phyloP scores from a whole-genome alignment of 108 stramenopile genomes.

The Pelagomonas calceolata region DNA sequence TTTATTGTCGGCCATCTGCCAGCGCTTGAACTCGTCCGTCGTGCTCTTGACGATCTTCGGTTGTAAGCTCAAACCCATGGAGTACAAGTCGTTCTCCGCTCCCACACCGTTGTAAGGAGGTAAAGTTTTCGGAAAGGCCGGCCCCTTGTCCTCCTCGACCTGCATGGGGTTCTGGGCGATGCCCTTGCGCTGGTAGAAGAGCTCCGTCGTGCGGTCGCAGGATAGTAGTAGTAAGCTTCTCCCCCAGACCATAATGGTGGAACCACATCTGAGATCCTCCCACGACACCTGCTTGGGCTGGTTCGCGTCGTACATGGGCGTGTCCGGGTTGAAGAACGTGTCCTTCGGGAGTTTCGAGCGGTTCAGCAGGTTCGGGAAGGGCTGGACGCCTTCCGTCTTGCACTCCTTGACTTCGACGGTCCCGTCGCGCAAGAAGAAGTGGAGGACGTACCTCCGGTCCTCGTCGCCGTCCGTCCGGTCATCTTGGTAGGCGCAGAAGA shows the following conservation, averaged over 20 bases:
- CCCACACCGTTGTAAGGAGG: constrained; percentile 32
- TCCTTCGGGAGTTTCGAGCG: constrained; percentile 27
- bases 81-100: constrained; percentile 30
- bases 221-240: constrained; percentile 11
- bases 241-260: constrained; percentile 9
- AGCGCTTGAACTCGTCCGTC: constrained; percentile 10
- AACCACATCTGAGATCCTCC: constrained; percentile 15
- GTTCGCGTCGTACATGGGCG: constrained; percentile 1
- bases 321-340: constrained; percentile 16
- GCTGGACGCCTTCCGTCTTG: constrained; percentile 7
- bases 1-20: constrained; percentile 12
- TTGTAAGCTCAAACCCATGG: constrained; percentile 10
- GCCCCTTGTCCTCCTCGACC: constrained; percentile 10
- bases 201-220: constrained; percentile 17
- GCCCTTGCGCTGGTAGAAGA: constrained; percentile 11
- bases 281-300: constrained; percentile 3
- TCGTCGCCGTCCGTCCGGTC: constrained; percentile 31
- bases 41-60: constrained; percentile 8
- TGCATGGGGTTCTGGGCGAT: constrained; percentile 9
- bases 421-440: constrained; percentile 39
- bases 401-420: constrained; percentile 41
- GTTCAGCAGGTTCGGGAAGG: constrained; percentile 18
- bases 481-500: constrained; percentile 43
- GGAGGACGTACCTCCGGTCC: constrained; percentile 28
- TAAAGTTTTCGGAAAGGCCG: constrained; percentile 1